Evolutionary conservation across 331 rosid genomes (phyloP), one percentile per base, ranked within the genome.

Genomic region (Saraca asoca): DNA sequence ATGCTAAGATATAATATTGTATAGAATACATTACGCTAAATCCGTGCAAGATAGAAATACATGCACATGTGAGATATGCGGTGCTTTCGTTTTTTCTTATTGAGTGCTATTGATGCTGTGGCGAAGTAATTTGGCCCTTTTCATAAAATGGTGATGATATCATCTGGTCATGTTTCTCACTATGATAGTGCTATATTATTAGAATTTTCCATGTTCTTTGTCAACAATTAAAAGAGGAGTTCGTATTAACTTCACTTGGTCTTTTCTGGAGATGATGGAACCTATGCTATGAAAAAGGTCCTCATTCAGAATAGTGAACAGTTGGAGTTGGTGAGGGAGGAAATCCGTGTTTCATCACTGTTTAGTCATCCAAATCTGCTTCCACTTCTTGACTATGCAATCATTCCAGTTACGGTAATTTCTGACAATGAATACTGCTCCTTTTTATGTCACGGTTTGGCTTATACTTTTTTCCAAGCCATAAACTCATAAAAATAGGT

Each of bases 301-400:
- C 93, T 93, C 62, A 93, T 93, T 79, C 95, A 90, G 88, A 87
- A 72, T 73, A 82, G 64, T 15, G 98, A 93, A 64, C 98, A 93
- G 80, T 78, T 93, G 78, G 94, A 82, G 80, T 68, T 87, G 81
- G 96, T 93, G 54, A 90, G 82, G 75, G 96, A 90, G 85, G 98
- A 93, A 82, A 93, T 93, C 72, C 98, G 86, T 16, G 91, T 89
- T 66, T 92, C 96, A 7, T 92, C 98, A 0, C 80, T 92, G 62
- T 92, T 92, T 77, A 82, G 78, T 80, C 98, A 93, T 70, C 91
- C 94, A 11, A 93, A 90, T 81, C 79, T 93, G 71, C 98, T 90
- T 39, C 98, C 98, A n/a, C 98, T 93, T 81, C 91, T 93, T 77
- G 97, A 93, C 78, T 95, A 93, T 79, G 97, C 98, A 46, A 81